Conservation (phyloP, 78 protist species). For the Guillardia theta region DNA sequence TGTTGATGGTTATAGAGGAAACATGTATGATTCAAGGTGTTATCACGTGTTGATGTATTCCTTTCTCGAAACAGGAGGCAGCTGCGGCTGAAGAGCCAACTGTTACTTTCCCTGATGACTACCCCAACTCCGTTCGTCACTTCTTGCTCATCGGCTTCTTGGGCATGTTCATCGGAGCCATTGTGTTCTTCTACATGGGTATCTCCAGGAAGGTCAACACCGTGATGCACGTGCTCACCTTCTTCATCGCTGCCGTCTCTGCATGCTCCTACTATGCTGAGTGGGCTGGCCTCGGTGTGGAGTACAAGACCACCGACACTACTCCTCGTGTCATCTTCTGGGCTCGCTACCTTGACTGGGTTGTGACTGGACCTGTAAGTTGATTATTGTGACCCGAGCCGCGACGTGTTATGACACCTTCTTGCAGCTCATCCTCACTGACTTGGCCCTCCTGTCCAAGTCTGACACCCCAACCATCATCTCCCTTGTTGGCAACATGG, state of each 20-base stretch:
- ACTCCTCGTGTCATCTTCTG: constrained; percentile 47
- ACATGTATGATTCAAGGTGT: no score
- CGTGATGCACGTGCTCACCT: not conserved
- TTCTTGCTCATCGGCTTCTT: constrained; percentile 29
- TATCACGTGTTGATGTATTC: no score
- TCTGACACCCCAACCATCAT: constrained; percentile 30
- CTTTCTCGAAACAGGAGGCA: no score
- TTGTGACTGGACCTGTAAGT: constrained; percentile 11
- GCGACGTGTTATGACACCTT: not conserved
- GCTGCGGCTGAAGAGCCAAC: not conserved
- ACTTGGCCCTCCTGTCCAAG: not conserved
- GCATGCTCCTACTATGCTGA: constrained; percentile 14
- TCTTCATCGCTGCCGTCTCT: constrained; percentile 39
- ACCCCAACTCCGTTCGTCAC: constrained; percentile 39
- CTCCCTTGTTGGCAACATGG: constrained; percentile 23
- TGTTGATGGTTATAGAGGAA: no score
- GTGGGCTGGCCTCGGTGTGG: constrained; percentile 38
- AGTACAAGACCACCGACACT: constrained; percentile 44
- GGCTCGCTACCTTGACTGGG: constrained; percentile 47
- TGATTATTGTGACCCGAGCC: not conserved
- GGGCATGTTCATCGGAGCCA: constrained; percentile 41
- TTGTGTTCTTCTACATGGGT: constrained; percentile 39
- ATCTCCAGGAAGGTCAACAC: constrained; percentile 23
- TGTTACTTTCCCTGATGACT: constrained; percentile 24
- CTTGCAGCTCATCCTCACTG: not conserved